Base-by-base conservation (phyloP, 495 filamentous ascomycete genomes). In the Neurospora sp. region DNA sequence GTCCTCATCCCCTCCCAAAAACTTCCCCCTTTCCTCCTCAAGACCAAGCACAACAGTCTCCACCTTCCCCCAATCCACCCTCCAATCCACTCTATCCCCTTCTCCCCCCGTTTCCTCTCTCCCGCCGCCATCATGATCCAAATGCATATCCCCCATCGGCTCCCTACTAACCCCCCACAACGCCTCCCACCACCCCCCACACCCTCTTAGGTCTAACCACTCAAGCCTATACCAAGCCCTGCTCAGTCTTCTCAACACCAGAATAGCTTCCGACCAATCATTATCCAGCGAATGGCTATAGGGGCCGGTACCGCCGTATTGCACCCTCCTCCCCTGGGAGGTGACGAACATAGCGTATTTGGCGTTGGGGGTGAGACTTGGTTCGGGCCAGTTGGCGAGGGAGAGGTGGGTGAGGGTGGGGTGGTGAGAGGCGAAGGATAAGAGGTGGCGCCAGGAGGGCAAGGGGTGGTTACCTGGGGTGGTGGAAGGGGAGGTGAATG, bases 191-290 rank as follows among this genome's bases (percentile, higher is more conserved):
- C 94, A 97, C 19, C 86, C 84, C 0, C 80, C 81, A 79, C 94
- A 97, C 19, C 93, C 93, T 73, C 92, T 92, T 17, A 97, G 82
- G 78, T 96, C 93, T 0, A 97, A 86, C 82, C 90, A 94, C 79
- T 92, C 88, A 2, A 97, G 84, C 66, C 89, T 87, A 77, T 94
- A 93, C 1, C 92, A 87, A 15, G 82, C 83, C 36, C 84, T 84
- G 71, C 90, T 91, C 0, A 97, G 84, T 15, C 88, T 86, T n/a
- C 90, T 87, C 3, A 97, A 82, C 4, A 96, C 82, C 45, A 85
- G 81, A 1, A 92, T 88, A 1, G 92, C 89, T 77, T 94, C 92
- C 38, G 85, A 84, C 88, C 88, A 92, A 81, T 94, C 89, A 66
- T 88, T 82, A 73, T 94, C 91, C 3, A 90, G 79, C 4, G 81